Evolutionary conservation across 306 rosid species (phyloP).

Genomic region (Glycine tomentella): DNA sequence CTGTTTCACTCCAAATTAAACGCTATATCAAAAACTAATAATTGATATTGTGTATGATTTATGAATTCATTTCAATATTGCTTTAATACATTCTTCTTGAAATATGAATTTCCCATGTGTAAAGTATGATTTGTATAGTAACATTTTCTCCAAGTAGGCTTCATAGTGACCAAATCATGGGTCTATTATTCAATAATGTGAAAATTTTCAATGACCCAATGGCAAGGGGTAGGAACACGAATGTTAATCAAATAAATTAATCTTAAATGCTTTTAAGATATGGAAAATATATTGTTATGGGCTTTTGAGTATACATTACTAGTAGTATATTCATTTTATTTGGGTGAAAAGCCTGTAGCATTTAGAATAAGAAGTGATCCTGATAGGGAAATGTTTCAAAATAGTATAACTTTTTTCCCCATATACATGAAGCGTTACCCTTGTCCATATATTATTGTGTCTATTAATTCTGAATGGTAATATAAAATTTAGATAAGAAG

Average conservation of each 20-base stretch:
- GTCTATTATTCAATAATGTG: conserved; percentile 11
- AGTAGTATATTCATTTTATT: no score
- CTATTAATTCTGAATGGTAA: neutral
- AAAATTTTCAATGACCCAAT: neutral
- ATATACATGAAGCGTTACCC: neutral
- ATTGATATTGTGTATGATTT: neutral
- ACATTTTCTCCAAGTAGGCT: conserved; percentile 2
- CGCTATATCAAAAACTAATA: neutral
- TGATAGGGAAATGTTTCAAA: neutral
- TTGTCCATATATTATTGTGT: conserved; percentile 8
- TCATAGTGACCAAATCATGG: neutral
- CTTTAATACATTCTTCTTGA: neutral
- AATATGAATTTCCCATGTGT: neutral
- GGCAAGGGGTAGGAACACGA: no score
- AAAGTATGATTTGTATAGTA: neutral
- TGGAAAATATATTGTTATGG: no score
- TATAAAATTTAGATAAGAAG: neutral
- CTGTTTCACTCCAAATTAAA: neutral
- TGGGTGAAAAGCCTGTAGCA: no score
- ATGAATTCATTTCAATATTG: neutral
- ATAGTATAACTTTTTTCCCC: neutral
- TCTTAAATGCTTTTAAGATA: no score
- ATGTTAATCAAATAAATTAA: no score
- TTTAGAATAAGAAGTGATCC: no score
- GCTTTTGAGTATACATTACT: no score